Base-by-base conservation (phyloP, 805 yeast species). In the Ogataea henricii region DNA sequence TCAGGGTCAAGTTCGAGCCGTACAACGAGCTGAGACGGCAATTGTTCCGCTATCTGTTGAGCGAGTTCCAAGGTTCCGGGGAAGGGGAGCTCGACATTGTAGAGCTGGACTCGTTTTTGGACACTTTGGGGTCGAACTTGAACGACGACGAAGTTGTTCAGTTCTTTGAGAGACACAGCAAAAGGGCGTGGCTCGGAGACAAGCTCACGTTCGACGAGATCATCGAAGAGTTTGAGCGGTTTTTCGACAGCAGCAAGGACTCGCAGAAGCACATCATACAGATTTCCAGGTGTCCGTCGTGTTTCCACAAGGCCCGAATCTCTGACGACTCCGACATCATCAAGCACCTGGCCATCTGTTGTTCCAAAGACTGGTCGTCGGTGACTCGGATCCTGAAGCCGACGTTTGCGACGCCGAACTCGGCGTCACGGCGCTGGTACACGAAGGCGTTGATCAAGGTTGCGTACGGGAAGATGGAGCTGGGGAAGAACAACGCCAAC, bases 401-500 rank as follows among this genome's bases (percentile, higher is more conserved):
- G 1, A 72, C 85, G 1, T 92, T 81, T 60, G 92, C 89, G 2
- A 81, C 97, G 0, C 78, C 92, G 1, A 83, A 81, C 40, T 81
- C 85, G 56, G 98, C 98, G 0, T 79, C 91, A 3, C 83, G 88
- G 56, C 80, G 90, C 51, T 91, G 98, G 98, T 89, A 87, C 60
- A 77, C 91, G 3, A 89, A 87, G 58, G 78, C 87, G 2, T 70
- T 91, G 47, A 85, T 90, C 42, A 91, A 89, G 60, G 70, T 94
- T 40, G 88, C 94, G 0, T 90, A 89, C 62, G 99, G 99, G 0
- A 86, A 86, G 58, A 86, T 90, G 63, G 82, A 83, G 41, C 68
- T 92, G 30, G 97, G 97, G 2, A 83, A 85, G 20, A 89, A 92
- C 62, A 89, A 95, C 40, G 99, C 97, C 8, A 92, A 92, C 61